Evolutionary conservation across 306 rosid genomes (phyloP), one percentile per base, ranked within the genome.

Genomic region (Rubus idaeus): DNA sequence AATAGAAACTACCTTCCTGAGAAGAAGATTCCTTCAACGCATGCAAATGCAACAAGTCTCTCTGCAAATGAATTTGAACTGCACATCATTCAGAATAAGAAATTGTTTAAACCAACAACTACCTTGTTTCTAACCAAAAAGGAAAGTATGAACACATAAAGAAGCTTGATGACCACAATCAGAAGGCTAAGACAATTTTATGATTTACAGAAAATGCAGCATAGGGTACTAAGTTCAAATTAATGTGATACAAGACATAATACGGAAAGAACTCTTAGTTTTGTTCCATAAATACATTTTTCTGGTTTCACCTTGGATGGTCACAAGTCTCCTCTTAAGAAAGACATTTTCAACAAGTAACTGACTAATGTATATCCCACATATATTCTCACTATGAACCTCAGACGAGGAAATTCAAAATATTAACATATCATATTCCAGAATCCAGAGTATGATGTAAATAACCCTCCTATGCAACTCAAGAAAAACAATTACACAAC

Each of bases 11-110:
- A 91, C 98, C 98, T 93, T 87, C 98, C 98, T 0, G 97, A 93
- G 90, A 93, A 93, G 77, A 91, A 93, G 75, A 91, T 93, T 80
- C 97, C 98, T 85, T 93, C 98, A 44, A 93, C 78, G 72, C 98
- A 93, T 47, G 97, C 97, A 77, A 93, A 93, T 64, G 91, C 97
- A 77, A 94, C 89, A 78, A 94, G 96, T 75, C 97, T 87, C 86
- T 94, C 97, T 0, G 90, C 89, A 86, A 91, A 94, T 51, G 82
- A 86, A 77, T 82, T 85, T 78, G 96, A 91, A 81, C 98, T 91
- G 95, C 73, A 81, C 64, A 53, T 71, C 86, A 85, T 41, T 64
- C 65, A 88, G 55, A 79, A 70, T 8, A 72, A 79, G n/a, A 78
- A 77, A 74, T 53, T 75, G 44, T 62, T 68, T 82, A 55, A 65